Percentiles rank a stretch among this genome's conserved stretches.
Evolutionary conservation across 257 asterid genomes (phyloP).

Genomic region (Scutellaria baicalensis): DNA sequence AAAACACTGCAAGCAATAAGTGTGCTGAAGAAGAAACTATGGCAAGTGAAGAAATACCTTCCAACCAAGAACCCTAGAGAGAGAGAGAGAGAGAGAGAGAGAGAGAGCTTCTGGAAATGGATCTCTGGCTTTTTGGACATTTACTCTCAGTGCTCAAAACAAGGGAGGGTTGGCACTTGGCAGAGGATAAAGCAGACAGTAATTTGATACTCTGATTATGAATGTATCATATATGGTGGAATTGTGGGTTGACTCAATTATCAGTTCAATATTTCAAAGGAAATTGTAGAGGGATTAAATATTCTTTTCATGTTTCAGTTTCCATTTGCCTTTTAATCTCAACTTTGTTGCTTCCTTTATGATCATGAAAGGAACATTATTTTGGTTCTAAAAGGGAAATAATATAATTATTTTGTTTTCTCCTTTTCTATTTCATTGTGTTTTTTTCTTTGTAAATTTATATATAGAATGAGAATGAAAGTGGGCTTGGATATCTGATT

Average conservation of each 20-base stretch:
- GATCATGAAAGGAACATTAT: neutral
- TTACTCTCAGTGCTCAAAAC: slow-evolving; percentile 4
- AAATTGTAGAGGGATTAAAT: too few relatives aligned
- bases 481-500: too few relatives aligned
- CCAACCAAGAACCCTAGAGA: neutral
- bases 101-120: neutral
- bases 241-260: neutral
- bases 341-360: neutral
- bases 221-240: too few relatives aligned
- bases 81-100: slow-evolving; percentile 1
- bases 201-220: neutral
- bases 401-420: neutral
- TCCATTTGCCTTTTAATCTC: neutral
- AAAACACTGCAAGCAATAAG: neutral
- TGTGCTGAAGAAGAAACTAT: neutral
- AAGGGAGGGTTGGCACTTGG: neutral
- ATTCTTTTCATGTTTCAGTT: neutral
- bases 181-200: slow-evolving; percentile 11
- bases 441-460: neutral
- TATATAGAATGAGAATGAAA: too few relatives aligned
- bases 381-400: neutral
- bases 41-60: neutral
- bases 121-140: slow-evolving; percentile 2
- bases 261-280: too few relatives aligned
- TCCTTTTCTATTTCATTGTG: neutral